Percentiles rank a stretch among this genome's conserved stretches.
Evolutionary conservation across 2,329 filamentous ascomycete genomes (phyloP).

Genomic region (Colletotrichum sp.): DNA sequence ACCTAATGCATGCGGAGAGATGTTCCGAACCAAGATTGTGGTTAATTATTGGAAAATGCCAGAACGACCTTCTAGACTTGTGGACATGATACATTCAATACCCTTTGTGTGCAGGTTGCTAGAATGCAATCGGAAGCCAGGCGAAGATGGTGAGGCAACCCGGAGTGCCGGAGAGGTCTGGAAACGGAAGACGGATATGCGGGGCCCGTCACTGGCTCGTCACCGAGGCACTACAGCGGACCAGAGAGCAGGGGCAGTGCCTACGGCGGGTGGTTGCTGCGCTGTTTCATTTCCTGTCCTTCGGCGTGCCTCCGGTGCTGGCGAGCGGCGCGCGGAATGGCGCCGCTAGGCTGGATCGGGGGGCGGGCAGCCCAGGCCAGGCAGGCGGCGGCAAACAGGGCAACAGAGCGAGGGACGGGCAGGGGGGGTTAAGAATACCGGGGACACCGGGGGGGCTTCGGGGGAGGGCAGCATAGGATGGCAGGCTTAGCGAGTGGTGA

Average conservation of each 20-base stretch:
- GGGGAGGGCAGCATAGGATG: not conserved
- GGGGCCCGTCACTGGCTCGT: constrained; percentile 1
- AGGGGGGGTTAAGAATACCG: not conserved
- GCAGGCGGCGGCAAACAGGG: not conserved
- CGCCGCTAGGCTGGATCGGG: constrained; percentile 9
- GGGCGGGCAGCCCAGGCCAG: not conserved
- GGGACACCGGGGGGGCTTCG: not conserved
- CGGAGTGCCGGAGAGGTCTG: not conserved
- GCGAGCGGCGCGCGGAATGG: not conserved
- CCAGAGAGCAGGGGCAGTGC: not conserved
- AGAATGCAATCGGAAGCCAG: not conserved
- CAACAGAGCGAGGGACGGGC: not conserved
- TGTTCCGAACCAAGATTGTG: not conserved
- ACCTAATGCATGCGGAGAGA: not conserved
- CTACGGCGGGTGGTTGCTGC: not conserved
- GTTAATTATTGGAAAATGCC: not conserved
- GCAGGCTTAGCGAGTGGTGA: not conserved
- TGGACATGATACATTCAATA: not conserved
- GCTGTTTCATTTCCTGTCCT: not conserved
- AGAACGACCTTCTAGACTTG: not conserved
- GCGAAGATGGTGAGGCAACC: not conserved
- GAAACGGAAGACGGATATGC: not conserved
- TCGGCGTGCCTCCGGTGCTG: not conserved
- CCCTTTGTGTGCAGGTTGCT: not conserved
- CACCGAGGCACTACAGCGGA: not conserved